These are phyloP conservation scores for Mallotus repandus DNA, from an alignment of 441 rosid species.

Conservation along the genomic window DNA sequence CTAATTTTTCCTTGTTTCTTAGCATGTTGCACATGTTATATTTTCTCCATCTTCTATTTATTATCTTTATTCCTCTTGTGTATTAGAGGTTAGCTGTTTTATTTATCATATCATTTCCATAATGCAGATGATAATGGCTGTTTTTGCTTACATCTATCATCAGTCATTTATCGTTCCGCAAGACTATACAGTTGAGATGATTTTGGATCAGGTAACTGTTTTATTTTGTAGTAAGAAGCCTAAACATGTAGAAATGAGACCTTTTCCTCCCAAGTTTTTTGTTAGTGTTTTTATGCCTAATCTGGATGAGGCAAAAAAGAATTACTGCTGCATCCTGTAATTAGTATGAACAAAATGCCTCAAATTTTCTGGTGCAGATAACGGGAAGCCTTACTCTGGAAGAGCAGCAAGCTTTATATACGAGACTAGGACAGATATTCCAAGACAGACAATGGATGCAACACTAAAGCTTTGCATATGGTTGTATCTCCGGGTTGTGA, in stretches of 20 bases:
- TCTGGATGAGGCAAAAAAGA: not conserved
- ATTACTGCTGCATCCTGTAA: not conserved
- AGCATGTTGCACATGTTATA: not conserved
- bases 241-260: not conserved
- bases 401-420: conserved; percentile 60
- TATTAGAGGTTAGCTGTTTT: not conserved
- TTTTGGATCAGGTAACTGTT: conserved; percentile 62
- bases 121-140: conserved; percentile 95
- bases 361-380: conserved; percentile 40
- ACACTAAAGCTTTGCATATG: conserved; percentile 1
- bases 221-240: not conserved
- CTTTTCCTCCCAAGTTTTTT: not conserved
- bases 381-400: conserved; percentile 54
- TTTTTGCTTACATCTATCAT: conserved; percentile 82
- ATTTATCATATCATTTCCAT: not conserved
- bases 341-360: not conserved
- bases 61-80: too few relatives aligned
- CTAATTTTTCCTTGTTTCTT: too few relatives aligned
- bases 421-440: conserved; percentile 58
- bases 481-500: not conserved
- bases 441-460: conserved; percentile 32
- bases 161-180: conserved; percentile 69
- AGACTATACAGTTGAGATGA: conserved; percentile 59
- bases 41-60: too few relatives aligned
- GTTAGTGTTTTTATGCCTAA: not conserved